phyloP scores from a whole-genome alignment of 768 basidiomycete genomes.

The Agaricus blazei region DNA sequence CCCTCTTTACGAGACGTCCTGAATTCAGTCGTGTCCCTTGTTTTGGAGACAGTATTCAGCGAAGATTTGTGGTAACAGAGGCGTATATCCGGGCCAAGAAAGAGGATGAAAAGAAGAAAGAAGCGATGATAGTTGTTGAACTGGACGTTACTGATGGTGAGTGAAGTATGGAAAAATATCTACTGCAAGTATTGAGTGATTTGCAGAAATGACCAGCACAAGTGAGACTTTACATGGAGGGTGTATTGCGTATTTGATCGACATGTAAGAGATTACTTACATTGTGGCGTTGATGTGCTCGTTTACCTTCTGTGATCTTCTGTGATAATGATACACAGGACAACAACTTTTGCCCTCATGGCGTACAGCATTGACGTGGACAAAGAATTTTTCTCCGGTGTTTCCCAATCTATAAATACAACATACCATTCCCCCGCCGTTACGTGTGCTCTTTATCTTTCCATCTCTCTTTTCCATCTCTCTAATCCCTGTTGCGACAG shows the following conservation, averaged over 20 bases:
- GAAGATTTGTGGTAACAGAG: constrained; percentile 29
- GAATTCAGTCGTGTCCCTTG: constrained; percentile 8
- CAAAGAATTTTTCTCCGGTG: constrained; percentile 24
- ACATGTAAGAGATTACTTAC: constrained; percentile 31
- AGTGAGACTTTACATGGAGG: constrained; percentile 46
- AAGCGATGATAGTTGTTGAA: constrained; percentile 39
- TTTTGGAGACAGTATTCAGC: constrained; percentile 19
- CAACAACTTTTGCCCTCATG: constrained; percentile 45
- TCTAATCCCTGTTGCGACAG: constrained; percentile 20
- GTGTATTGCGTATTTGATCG: constrained; percentile 49
- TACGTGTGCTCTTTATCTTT: constrained; percentile 25
- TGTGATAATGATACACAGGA: constrained; percentile 22
- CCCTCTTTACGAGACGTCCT: constrained; percentile 13
- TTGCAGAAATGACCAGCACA: constrained; percentile 51
- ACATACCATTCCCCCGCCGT: constrained; percentile 53
- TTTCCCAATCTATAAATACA: constrained; percentile 49
- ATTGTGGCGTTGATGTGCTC: neutral
- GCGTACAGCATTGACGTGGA: constrained; percentile 24
- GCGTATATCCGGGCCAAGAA: constrained; percentile 31
- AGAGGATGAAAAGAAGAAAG: constrained; percentile 36
- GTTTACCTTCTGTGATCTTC: neutral
- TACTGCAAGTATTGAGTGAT: neutral
- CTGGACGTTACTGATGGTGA: constrained; percentile 36
- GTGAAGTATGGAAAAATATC: neutral
- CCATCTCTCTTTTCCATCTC: neutral